Evolutionary conservation across 345 rosid genomes (phyloP), one percentile per base, ranked within the genome.

Genomic region (Camelina sativa): DNA sequence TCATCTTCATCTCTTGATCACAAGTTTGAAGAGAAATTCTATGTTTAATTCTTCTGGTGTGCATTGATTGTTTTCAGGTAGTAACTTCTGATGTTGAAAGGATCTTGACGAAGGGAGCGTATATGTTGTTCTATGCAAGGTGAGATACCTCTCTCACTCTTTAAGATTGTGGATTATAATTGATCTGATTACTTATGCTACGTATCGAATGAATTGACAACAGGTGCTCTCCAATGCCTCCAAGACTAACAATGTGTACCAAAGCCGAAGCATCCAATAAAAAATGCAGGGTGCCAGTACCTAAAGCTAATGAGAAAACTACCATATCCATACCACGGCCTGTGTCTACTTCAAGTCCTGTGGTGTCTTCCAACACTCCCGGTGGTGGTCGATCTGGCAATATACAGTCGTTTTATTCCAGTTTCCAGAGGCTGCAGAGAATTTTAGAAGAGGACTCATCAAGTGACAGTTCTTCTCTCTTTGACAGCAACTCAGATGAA

Each of bases 61-160:
- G 35, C 54, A 5, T 68, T 58, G 71, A 54, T 83, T 35, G 22
- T 73, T 80, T 47, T 58, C 80, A 96, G 99, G 97, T 96, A 61
- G 86, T 86, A 62, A 53, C 86, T 20, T 82, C 83, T 58, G 96
- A 91, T 16, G 82, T 86, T 59, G 97, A 84, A 73, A 86, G 81
- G 74, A 90, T 92, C 67, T 77, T 91, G 67, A 75, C 82, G 12
- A 79, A 83, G 74, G 90, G 91, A 32, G 99, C 97, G 16, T 92
- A 91, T 82, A 89, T 92, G 93, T 87, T 96, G 69, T 87, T 96
- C 52, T 96, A 96, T 67, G 85, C 96, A 62, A 91, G 99, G 99
- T 96, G 74, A 76, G 44, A 23, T 70, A 57, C 38, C 8, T 37
- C 28, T 38, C 48, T 62, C 46, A 44, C 52, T 20, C 62, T 73